Percentiles rank a stretch among this genome's conserved stretches.
These are phyloP conservation scores for Atkinsonella texensis DNA, from an alignment of 2,329 filamentous ascomycete genomes.

Conservation along the genomic window DNA sequence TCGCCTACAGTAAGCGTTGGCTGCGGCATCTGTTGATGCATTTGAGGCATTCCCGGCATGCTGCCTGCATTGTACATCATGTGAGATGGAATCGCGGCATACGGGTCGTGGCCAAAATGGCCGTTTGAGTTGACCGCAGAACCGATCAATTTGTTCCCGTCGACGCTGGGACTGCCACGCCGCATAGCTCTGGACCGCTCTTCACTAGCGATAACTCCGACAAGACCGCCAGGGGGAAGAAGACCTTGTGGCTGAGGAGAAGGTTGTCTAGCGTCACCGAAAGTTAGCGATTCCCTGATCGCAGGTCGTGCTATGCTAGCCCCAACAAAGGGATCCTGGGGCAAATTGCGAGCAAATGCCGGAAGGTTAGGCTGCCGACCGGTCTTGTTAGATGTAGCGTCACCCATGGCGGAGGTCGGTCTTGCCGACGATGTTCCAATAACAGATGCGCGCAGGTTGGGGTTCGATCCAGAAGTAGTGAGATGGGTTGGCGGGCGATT, in stretches of 20 bases:
- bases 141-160: constrained; percentile 27
- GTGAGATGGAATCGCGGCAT: constrained; percentile 33
- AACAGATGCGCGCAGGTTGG: constrained; percentile 52
- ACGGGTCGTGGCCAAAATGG: constrained; percentile 34
- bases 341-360: constrained; percentile 70
- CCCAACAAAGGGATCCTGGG: constrained; percentile 75
- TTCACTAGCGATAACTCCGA: constrained; percentile 79
- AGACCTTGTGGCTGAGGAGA: constrained; percentile 24
- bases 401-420: constrained; percentile 41
- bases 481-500: constrained; percentile 61
- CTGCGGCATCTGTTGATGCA: constrained; percentile 29
- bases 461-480: constrained; percentile 53
- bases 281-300: constrained; percentile 62
- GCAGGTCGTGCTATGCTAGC: constrained; percentile 62
- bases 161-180: constrained; percentile 63
- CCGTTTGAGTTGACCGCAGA: constrained; percentile 24
- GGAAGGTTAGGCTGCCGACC: constrained; percentile 44
- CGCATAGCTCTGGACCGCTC: constrained; percentile 68
- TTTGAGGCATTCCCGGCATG: constrained; percentile 16
- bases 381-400: constrained; percentile 23
- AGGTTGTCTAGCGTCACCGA: constrained; percentile 41
- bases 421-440: constrained; percentile 31
- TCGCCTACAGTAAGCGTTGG: constrained; percentile 47
- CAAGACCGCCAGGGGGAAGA: constrained; percentile 61
- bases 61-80: constrained; percentile 26